Percentiles rank a stretch among this genome's conserved stretches.
These are phyloP conservation scores for Hypoxylon cercidicola DNA, from an alignment of 495 filamentous ascomycete genomes.

Conservation along the genomic window DNA sequence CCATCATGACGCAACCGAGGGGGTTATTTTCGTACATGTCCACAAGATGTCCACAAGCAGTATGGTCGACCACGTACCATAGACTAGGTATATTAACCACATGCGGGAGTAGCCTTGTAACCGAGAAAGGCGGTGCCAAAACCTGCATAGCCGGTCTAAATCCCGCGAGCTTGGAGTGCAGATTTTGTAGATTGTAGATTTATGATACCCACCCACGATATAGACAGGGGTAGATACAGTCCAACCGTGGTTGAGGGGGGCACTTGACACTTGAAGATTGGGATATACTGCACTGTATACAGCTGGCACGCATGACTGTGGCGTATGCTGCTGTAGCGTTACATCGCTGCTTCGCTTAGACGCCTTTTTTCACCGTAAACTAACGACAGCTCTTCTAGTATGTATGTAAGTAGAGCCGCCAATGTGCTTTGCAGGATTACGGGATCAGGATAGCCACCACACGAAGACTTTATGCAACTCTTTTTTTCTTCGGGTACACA, in stretches of 20 bases:
- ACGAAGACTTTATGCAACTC: not conserved
- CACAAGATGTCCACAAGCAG: constrained; percentile 3
- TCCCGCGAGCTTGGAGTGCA: constrained; percentile 7
- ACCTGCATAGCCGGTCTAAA: constrained; percentile 8
- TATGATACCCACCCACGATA: constrained; percentile 5
- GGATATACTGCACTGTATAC: not conserved
- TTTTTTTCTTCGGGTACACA: constrained; percentile 18
- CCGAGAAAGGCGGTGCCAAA: constrained; percentile 18
- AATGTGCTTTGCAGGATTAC: constrained; percentile 30
- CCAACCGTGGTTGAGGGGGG: not conserved
- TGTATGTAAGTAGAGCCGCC: constrained; percentile 29
- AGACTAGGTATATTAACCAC: not conserved
- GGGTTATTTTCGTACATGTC: constrained; percentile 1
- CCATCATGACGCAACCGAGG: constrained; percentile 6
- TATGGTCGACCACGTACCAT: no score
- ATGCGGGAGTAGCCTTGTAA: constrained; percentile 7
- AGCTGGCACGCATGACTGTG: constrained; percentile 23
- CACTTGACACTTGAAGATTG: not conserved
- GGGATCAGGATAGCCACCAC: constrained; percentile 28
- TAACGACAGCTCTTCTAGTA: constrained; percentile 18
- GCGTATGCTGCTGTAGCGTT: constrained; percentile 25
- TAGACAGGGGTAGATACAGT: not conserved
- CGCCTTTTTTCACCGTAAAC: constrained; percentile 10
- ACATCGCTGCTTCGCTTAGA: constrained; percentile 26
- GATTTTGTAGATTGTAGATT: constrained; percentile 12